A percentile compares a stretch with the other conserved stretches of the same genome.
Evolutionary conservation across 352 stramenopile species (phyloP).

Genomic region (Pythium brassicae): DNA sequence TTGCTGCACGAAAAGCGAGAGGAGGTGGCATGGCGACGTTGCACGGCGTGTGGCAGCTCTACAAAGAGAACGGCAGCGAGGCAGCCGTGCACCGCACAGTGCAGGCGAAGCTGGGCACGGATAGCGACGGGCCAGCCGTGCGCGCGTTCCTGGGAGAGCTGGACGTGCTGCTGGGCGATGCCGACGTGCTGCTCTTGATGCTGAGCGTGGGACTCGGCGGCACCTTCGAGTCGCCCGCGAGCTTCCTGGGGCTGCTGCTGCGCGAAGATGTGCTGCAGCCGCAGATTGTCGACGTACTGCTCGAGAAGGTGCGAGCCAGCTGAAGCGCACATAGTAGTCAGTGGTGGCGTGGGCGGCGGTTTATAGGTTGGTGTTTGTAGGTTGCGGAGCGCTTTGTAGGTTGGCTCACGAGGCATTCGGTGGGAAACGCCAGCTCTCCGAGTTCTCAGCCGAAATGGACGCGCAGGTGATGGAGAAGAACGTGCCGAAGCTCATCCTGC

Average conservation of each 20-base stretch:
- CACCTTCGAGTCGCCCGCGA: conserved; percentile 37
- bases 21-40: conserved; percentile 25
- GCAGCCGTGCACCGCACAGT: conserved; percentile 28
- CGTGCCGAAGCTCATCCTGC: conserved; percentile 56
- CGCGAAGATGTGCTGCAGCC: conserved; percentile 46
- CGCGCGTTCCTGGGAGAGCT: conserved; percentile 29
- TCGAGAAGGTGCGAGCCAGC: conserved; percentile 40
- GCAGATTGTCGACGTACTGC: conserved; percentile 36
- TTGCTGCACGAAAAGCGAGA: background rate
- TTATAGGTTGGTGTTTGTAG: background rate
- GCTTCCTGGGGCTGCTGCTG: conserved; percentile 53
- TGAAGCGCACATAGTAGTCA: no score
- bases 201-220: conserved; percentile 39
- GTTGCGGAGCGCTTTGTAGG: no score
- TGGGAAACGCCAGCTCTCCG: conserved; percentile 30
- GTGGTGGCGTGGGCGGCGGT: no score
- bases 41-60: conserved; percentile 35
- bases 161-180: conserved; percentile 28
- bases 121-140: conserved; percentile 18
- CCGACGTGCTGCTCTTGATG: conserved; percentile 40
- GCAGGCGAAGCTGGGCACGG: conserved; percentile 18
- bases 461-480: conserved; percentile 37
- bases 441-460: conserved; percentile 36
- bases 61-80: conserved; percentile 43
- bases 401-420: background rate